These are phyloP conservation scores for Eutypella sp. DNA, from an alignment of 2,329 filamentous ascomycete genomes.

Conservation along the genomic window DNA sequence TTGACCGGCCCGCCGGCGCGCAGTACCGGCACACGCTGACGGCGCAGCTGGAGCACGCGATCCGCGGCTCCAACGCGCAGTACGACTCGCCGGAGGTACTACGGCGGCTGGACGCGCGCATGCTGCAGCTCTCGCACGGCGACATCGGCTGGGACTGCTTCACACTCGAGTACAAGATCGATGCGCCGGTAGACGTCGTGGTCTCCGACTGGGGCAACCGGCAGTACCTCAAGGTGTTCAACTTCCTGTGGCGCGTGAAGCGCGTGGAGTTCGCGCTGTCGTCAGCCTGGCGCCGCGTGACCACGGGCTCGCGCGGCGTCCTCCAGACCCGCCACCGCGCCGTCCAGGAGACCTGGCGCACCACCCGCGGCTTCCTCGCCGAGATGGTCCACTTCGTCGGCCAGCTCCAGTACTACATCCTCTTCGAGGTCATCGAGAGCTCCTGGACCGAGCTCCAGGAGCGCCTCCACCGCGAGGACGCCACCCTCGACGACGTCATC, in stretches of 20 bases:
- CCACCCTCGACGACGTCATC: conserved; percentile 92
- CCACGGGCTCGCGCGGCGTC: conserved; percentile 91
- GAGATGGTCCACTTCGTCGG: conserved; percentile 99
- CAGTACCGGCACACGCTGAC: conserved; percentile 96
- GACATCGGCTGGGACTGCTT: conserved; percentile 99
- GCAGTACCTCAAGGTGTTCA: conserved; percentile 98
- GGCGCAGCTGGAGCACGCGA: conserved; percentile 95
- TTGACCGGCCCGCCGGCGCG: conserved; percentile 91
- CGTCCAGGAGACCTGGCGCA: conserved; percentile 80
- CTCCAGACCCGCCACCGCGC: conserved; percentile 66
- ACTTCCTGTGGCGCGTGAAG: conserved; percentile 97
- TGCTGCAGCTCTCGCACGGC: conserved; percentile 92
- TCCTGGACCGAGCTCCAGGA: conserved; percentile 89
- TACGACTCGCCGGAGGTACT: conserved; percentile 91
- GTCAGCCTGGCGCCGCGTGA: conserved; percentile 89
- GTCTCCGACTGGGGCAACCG: conserved; percentile 93
- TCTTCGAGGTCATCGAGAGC: conserved; percentile 96
- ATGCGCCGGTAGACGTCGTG: conserved; percentile 92
- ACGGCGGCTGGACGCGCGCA: conserved; percentile 87
- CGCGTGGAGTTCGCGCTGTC: conserved; percentile 91
- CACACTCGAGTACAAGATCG: conserved; percentile 97
- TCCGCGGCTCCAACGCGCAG: conserved; percentile 94
- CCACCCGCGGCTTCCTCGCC: conserved; percentile 78
- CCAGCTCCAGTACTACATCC: conserved; percentile 95
- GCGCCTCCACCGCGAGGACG: conserved; percentile 76